Evolutionary conservation across 2,329 filamentous ascomycete genomes (phyloP), one percentile per base, ranked within the genome.

Genomic region (Phialophora verrucosa): DNA sequence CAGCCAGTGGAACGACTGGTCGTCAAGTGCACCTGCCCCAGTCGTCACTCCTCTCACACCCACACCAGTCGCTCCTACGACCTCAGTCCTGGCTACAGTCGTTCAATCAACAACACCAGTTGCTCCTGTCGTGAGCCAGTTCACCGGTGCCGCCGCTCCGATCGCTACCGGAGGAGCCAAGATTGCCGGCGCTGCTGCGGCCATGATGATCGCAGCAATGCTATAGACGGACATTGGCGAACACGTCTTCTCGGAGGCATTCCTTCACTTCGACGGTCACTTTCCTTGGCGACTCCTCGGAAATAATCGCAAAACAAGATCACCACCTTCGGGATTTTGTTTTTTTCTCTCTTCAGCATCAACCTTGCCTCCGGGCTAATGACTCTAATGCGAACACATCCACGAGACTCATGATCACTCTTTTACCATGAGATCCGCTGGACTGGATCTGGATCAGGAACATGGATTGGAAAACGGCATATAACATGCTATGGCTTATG

Each of bases 371-470:
- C 23, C 29, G 27, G 51, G 50, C 42, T 51, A 42, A 56, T 53
- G 27, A 64, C 44, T 27, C 27, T 65, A 56, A 57, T 53, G 57
- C 29, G 38, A 44, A 69, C 59, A 64, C 51, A 59, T 27, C 62
- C 51, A 59, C 51, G 58, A 64, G 12, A 64, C 64, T 69, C 67
- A 67, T 67, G 64, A 67, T 65, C 64, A 67, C 64, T 65, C 58
- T 14, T 67, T 65, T 62, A 63, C 31, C 64, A 65, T 69, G 67
- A 67, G 67, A 55, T 51, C 49, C 49, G 49, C 23, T 27, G 49
- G 49, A 51, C 14, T 51, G 49, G 49, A 51, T 51, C 49, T 2
- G 23, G 49, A 12, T 49, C 17, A 3, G 44, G 20, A 23, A 23
- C 23, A 51, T 25, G 49, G 20, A 29, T 23, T 4, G 25, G 20